Evolutionary conservation across 2,329 filamentous ascomycete species (phyloP).

Genomic region (Diaporthe helianthi): DNA sequence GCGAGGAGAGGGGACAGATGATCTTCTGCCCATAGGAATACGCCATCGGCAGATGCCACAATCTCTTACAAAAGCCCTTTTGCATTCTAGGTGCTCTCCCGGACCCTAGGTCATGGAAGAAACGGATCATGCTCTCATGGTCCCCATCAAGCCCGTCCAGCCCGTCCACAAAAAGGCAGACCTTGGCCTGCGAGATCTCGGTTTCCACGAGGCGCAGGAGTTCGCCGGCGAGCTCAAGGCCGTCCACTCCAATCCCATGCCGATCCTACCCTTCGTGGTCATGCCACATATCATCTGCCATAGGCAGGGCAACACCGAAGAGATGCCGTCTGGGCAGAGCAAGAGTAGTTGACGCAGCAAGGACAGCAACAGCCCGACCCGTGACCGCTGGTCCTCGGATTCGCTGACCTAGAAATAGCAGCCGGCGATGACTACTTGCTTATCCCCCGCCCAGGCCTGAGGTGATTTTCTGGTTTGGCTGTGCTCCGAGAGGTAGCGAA

Average conservation of each 20-base stretch:
- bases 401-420: constrained; percentile 57
- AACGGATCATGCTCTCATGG: constrained; percentile 37
- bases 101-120: constrained; percentile 35
- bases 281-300: constrained; percentile 41
- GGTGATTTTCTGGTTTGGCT: constrained; percentile 32
- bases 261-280: constrained; percentile 42
- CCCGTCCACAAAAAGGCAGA: constrained; percentile 41
- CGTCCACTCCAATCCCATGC: constrained; percentile 43
- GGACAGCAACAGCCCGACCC: constrained; percentile 46
- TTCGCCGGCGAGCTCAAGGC: constrained; percentile 40
- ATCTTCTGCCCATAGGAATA: constrained; percentile 44
- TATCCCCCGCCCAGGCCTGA: constrained; percentile 40
- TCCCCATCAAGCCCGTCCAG: constrained; percentile 41
- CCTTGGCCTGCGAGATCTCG: constrained; percentile 34
- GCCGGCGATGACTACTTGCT: constrained; percentile 43
- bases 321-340: constrained; percentile 38
- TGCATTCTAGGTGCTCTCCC: constrained; percentile 13
- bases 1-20: constrained; percentile 45
- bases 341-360: constrained; percentile 47
- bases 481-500: constrained; percentile 47
- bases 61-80: constrained; percentile 28
- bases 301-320: constrained; percentile 40
- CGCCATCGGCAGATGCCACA: constrained; percentile 37
- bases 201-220: constrained; percentile 39
- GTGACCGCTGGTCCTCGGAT: constrained; percentile 47